phyloP scores from a whole-genome alignment of 139 green algal genomes.

The Ostreobium quekettii region DNA sequence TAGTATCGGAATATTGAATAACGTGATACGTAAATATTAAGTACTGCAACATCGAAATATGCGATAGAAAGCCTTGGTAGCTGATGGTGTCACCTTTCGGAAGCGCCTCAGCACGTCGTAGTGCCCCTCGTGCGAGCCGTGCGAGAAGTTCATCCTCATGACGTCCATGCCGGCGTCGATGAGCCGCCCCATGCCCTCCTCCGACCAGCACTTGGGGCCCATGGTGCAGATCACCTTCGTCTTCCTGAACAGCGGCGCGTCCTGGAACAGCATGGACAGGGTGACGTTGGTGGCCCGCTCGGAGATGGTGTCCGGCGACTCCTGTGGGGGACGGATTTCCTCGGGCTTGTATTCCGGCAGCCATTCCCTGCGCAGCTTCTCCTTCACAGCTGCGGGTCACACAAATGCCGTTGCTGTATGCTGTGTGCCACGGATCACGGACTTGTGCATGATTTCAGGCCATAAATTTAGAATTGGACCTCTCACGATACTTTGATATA shows the following conservation, averaged over 20 bases:
- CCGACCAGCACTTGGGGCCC: slow-evolving; percentile 47
- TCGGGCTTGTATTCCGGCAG: slow-evolving; percentile 33
- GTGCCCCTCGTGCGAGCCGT: slow-evolving; percentile 54
- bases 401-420: too few relatives aligned
- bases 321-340: slow-evolving; percentile 29
- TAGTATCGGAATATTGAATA: too few relatives aligned
- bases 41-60: too few relatives aligned
- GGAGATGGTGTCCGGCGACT: slow-evolving; percentile 34
- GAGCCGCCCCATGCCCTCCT: slow-evolving; percentile 44
- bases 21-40: too few relatives aligned
- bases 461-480: too few relatives aligned
- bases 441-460: too few relatives aligned
- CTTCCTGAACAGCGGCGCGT: slow-evolving; percentile 24
- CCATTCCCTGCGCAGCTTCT: slow-evolving; percentile 33
- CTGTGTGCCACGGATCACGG: too few relatives aligned
- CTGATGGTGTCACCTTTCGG: slow-evolving; percentile 35
- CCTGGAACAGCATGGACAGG: slow-evolving; percentile 35
- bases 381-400: slow-evolving; percentile 32
- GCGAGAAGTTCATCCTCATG: slow-evolving; percentile 59
- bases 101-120: slow-evolving; percentile 44
- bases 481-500: too few relatives aligned
- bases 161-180: slow-evolving; percentile 58
- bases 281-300: slow-evolving; percentile 42
- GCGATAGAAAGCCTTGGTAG: too few relatives aligned
- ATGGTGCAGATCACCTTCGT: slow-evolving; percentile 61